Base-by-base conservation (phyloP, 2,329 filamentous ascomycete species). In the Fusarium guadeloupense region DNA sequence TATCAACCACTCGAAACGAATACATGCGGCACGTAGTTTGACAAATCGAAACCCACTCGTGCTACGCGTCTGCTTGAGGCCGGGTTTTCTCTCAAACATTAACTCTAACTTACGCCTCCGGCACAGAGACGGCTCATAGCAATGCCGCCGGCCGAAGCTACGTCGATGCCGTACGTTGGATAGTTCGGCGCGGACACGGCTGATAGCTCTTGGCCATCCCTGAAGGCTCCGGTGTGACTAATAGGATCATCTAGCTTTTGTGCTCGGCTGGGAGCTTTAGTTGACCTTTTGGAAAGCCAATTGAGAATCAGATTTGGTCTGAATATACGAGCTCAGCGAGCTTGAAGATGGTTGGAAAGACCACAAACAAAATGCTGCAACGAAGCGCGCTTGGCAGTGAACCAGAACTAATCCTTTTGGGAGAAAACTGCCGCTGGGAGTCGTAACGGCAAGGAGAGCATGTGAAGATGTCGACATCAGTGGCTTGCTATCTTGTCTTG, bases 61-160 rank as follows among this genome's bases (percentile, higher is more conserved):
- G 31, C 58, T 45, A 30, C 37, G 26, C 43, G 35, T 44, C 30
- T 26, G 25, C 39, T 37, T 39, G 31, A 33, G 23, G 42, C 44
- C 21, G 21, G 9, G 28, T 51, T 23, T 30, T 23, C 28, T 33
- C n/a, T 31, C 23, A 25, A 25, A 35, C 37, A 26, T 20, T 53
- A 34, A 39, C 46, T 41, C 25, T 53, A 28, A 35, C 46, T 41
- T 35, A 30, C 34, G 38, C 47, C 39, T 45, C 26, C 21, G 13
- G 34, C 21, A 45, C 25, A 41, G 34, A 38, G 34, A 53, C 54
- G 46, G 55, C 33, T 46, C 34, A 59, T 58, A 54, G 46, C 46
- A 54, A 39, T 59, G 55, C 55, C 55, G 54, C 20, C 40, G 40
- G 35, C 54, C 46, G 55, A 45, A 59, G 46, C 40, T 46, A 40